Evolutionary conservation across 768 basidiomycete species (phyloP).

Genomic region (Collybia mongolica): DNA sequence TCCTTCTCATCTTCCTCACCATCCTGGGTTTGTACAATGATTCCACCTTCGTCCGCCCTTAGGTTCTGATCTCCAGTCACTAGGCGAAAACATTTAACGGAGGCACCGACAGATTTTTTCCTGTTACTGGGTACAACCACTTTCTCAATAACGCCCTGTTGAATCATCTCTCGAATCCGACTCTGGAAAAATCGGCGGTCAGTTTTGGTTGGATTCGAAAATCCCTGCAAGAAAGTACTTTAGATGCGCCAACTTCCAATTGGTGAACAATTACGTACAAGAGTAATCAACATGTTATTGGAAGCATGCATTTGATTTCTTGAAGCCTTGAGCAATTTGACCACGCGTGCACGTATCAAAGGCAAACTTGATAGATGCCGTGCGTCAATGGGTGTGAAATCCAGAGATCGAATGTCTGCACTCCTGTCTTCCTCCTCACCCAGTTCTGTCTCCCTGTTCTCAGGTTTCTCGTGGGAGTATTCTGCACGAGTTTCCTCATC

Average conservation of each 20-base stretch:
- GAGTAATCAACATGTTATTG: slow-evolving; percentile 71
- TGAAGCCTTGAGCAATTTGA: slow-evolving; percentile 69
- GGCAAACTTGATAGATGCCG: slow-evolving; percentile 76
- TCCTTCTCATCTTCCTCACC: slow-evolving; percentile 40
- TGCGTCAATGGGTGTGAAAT: slow-evolving; percentile 74
- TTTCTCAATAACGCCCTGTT: slow-evolving; percentile 73
- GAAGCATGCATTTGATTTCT: slow-evolving; percentile 71
- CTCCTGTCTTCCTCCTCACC: slow-evolving; percentile 33
- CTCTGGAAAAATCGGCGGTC: slow-evolving; percentile 83
- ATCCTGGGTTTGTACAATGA: slow-evolving; percentile 38
- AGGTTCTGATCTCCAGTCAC: slow-evolving; percentile 39
- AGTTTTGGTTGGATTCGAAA: slow-evolving; percentile 67
- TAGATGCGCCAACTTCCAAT: not conserved
- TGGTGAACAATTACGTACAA: slow-evolving; percentile 45
- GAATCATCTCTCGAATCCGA: slow-evolving; percentile 69
- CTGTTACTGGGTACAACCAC: slow-evolving; percentile 63
- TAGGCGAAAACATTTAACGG: slow-evolving; percentile 68
- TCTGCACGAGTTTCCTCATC: slow-evolving; percentile 64
- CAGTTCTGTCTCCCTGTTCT: slow-evolving; percentile 15
- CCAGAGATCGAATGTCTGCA: slow-evolving; percentile 30
- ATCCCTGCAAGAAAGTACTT: slow-evolving; percentile 50
- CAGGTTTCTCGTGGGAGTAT: slow-evolving; percentile 18
- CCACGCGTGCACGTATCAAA: slow-evolving; percentile 67
- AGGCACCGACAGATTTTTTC: slow-evolving; percentile 43
- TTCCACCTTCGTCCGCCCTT: slow-evolving; percentile 30